Base-by-base conservation (phyloP, 2,329 filamentous ascomycete genomes). In the Neocucurbitaria cava region DNA sequence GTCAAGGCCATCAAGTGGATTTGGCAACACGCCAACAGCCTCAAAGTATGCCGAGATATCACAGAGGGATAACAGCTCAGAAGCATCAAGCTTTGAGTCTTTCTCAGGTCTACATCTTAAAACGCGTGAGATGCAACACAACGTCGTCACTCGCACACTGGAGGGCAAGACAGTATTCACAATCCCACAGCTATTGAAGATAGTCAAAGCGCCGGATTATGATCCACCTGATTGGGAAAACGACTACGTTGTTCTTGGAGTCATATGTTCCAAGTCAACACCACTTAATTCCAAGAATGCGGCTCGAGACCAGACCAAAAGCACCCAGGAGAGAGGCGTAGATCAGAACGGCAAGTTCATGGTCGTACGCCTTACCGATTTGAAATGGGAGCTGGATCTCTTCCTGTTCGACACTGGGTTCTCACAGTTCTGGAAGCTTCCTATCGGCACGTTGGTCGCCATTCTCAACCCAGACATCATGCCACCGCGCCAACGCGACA, bases 371-470 rank as follows among this genome's bases (percentile, higher is more conserved):
- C 82, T 99, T 2, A 92, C 91, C 0, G 94, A 99, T 74, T 81
- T 99, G 10, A 89, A 92, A 66, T 96, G 88, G 86, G 92, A 96
- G 65, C 76, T 99, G 11, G 93, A 98, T 61, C 83, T 98, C 38
- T 98, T 92, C 66, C 85, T 99, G 13, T 99, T 99, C 76, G 90
- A 91, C 66, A 87, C 89, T 0, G 96, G 92, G 6, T 97, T 98
- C 67, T 89, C 91, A 15, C 87, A 90, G 49, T 99, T 95, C 79
- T 98, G 94, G 89, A 96, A 96, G 71, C 81, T 98, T n/a, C 88
- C 88, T 0, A 85, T 91, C 1, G 95, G 95, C n/a, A 97, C 93
- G 0, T 84, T 98, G 1, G 82, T 99, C 51, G 95, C 94, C 5
- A 90, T 99, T 23, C 82, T 99, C 26, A 99, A 99, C 70, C 95